Base-by-base conservation (phyloP, 2,329 filamentous ascomycete species). In the Penicillium sp. region DNA sequence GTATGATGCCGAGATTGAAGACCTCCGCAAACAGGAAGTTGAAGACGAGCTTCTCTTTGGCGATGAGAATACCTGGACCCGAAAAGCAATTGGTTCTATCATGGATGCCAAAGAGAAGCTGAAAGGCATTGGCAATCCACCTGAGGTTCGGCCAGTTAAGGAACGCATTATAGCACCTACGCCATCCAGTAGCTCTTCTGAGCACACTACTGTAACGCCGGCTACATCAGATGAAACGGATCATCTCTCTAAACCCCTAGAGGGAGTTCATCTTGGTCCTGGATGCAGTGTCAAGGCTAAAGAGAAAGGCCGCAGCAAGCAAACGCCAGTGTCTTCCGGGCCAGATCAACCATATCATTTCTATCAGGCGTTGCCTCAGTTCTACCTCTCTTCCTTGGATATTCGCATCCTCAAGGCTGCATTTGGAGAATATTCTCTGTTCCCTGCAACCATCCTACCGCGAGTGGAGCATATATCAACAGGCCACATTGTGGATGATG, bases 1-100 rank as follows among this genome's bases (percentile, higher is more conserved):
- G 69, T 93, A 88, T 65, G 86, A 95, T 60, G 78, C 84, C 37
- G 93, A 97, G 70, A 86, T 96, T 35, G 78, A 83, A 38, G 86
- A 90, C 18, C 78, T 99, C 24, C 78, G 85, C 57, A 81, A 81
- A 59, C 91, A 96, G 75, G 91, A 91, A 66, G 86, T 87, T 62
- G 91, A 96, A 72, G 94, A 99, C 69, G 90, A 97, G 74, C 78
- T 94, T 34, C 83, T 97, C 72, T 99, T 96, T 74, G 92, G 86
- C 7, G 91, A 97, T 67, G 92, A 96, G 60, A 88, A 87, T n/a
- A 90, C 93, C 63, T 97, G 92, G 92, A 90, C 90, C 1, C 85
- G 87, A 63, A 93, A 90, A 72, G 94, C 94, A 4, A 84, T 97
- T 55, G 81, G 83, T 52, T 82, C 86, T 31, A 87, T 97, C 47